Evolutionary conservation across 2,329 filamentous ascomycete genomes (phyloP).

Genomic region (Lachnum nothofagi): DNA sequence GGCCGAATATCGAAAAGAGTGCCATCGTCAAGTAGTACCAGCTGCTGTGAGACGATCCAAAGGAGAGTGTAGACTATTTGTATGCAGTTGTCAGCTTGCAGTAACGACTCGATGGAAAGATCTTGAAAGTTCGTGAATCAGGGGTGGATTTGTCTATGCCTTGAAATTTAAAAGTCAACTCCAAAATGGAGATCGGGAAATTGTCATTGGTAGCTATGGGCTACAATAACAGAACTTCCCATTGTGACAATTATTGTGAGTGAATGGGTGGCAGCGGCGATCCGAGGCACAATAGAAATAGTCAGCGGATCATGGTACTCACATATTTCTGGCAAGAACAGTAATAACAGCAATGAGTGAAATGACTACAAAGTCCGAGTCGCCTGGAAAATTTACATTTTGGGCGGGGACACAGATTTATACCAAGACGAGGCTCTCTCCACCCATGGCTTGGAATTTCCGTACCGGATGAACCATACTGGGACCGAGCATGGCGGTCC

Average conservation of each 20-base stretch:
- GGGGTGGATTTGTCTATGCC: not conserved
- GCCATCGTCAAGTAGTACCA: conserved; percentile 33
- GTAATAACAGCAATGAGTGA: conserved; percentile 13
- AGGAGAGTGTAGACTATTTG: conserved; percentile 28
- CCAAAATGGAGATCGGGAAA: no score
- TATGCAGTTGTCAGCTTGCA: conserved; percentile 14
- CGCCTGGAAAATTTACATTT: conserved; percentile 4
- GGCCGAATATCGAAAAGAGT: conserved; percentile 26
- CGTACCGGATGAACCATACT: conserved; percentile 15
- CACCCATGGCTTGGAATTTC: conserved; percentile 6
- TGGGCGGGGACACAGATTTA: conserved; percentile 15
- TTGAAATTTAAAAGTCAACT: not conserved
- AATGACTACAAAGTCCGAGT: conserved; percentile 11
- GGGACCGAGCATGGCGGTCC: conserved; percentile 19
- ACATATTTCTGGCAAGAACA: conserved; percentile 5
- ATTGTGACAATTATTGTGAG: no score
- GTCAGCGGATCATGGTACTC: conserved; percentile 10
- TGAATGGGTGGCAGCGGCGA: no score
- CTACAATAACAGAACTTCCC: no score
- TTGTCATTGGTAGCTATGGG: no score
- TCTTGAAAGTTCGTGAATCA: not conserved
- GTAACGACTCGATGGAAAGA: conserved; percentile 2
- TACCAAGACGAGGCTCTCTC: conserved; percentile 12
- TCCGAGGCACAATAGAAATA: conserved; percentile 1
- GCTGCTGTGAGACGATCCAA: conserved; percentile 30